phyloP scores from a whole-genome alignment of 805 yeast species.

The Suhomyces canberraensis region DNA sequence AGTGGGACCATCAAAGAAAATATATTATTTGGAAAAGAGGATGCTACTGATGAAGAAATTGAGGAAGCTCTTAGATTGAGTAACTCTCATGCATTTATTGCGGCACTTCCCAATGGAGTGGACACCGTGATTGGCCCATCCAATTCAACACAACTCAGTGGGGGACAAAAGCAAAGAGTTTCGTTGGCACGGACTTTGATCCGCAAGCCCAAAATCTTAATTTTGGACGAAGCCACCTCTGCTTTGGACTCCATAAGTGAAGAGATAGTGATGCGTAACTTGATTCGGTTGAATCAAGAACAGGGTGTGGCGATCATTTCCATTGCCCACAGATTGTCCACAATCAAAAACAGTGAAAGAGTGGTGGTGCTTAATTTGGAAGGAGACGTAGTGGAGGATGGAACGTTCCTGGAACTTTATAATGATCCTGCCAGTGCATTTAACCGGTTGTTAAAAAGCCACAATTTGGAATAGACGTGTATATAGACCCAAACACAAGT shows the following conservation, averaged over 20 bases:
- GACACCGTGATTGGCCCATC: slow-evolving; percentile 79
- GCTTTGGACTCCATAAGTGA: slow-evolving; percentile 90
- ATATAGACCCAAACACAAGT: background rate
- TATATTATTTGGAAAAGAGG: slow-evolving; percentile 65
- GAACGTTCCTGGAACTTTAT: slow-evolving; percentile 27
- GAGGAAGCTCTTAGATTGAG: slow-evolving; percentile 63
- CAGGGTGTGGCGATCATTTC: slow-evolving; percentile 71
- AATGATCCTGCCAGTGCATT: slow-evolving; percentile 29
- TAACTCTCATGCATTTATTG: slow-evolving; percentile 67
- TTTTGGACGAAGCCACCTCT: slow-evolving; percentile 92
- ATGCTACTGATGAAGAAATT: slow-evolving; percentile 59
- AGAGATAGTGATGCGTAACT: slow-evolving; percentile 73
- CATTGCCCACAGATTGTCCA: slow-evolving; percentile 87
- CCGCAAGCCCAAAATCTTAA: slow-evolving; percentile 72
- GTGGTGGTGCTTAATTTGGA: slow-evolving; percentile 61
- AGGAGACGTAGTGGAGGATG: slow-evolving; percentile 68
- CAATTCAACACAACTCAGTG: slow-evolving; percentile 73
- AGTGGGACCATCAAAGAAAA: slow-evolving; percentile 85
- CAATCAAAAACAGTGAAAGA: slow-evolving; percentile 78
- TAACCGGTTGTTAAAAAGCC: slow-evolving; percentile 33
- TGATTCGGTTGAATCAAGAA: slow-evolving; percentile 50
- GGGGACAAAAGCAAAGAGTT: slow-evolving; percentile 92
- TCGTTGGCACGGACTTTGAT: slow-evolving; percentile 87
- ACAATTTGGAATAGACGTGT: slow-evolving; percentile 5
- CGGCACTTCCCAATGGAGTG: slow-evolving; percentile 75